Evolutionary conservation across 176 grass and related monocot species (phyloP).

Genomic region (Triticum monococcum): DNA sequence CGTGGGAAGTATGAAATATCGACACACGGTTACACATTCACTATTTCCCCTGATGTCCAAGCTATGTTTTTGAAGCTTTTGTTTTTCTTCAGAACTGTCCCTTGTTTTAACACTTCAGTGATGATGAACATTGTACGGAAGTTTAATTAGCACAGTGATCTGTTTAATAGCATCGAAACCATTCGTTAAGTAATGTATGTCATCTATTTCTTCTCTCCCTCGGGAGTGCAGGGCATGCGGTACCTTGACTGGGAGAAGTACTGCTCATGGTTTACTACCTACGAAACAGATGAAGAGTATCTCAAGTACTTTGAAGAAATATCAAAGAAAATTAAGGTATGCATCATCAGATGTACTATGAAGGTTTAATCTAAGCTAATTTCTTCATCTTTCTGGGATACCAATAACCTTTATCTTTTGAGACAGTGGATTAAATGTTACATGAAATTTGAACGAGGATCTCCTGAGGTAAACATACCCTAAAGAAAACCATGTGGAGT

Average conservation of each 20-base stretch:
- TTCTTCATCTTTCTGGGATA: not conserved
- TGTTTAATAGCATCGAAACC: not conserved
- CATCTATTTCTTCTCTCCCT: not conserved
- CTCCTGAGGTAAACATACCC: not conserved
- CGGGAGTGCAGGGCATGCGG: too few relatives aligned
- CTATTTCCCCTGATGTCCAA: not conserved
- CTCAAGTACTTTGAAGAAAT: slow-evolving; percentile 10
- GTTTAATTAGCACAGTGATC: not conserved
- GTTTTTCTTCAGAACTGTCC: not conserved
- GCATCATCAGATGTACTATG: not conserved
- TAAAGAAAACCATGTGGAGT: not conserved
- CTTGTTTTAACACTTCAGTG: not conserved
- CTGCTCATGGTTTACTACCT: not conserved
- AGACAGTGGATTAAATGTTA: slow-evolving; percentile 16
- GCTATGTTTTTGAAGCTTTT: not conserved
- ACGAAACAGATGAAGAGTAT: slow-evolving; percentile 23
- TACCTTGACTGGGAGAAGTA: not conserved
- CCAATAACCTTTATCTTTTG: not conserved
- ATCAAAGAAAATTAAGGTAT: slow-evolving; percentile 29
- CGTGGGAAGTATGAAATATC: not conserved
- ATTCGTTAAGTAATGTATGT: not conserved
- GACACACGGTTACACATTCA: not conserved
- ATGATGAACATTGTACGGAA: not conserved
- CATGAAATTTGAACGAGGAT: not conserved
- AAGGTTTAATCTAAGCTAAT: not conserved